Evolutionary conservation across 1,139 yeast genomes (phyloP).

Genomic region (Taiozyma sp.): DNA sequence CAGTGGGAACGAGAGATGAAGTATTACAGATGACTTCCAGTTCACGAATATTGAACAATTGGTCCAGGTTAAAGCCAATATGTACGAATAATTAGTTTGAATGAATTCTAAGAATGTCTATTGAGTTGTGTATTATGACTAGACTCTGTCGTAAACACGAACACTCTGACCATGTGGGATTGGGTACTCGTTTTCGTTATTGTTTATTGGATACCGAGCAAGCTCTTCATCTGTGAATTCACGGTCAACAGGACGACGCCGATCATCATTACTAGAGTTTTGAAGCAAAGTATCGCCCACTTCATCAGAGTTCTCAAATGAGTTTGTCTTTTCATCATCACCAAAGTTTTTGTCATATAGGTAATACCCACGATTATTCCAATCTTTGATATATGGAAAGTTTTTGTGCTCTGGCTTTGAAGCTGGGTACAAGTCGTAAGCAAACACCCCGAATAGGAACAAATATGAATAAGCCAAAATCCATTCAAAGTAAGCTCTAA

Average conservation of each 20-base stretch:
- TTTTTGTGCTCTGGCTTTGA: conserved; percentile 28
- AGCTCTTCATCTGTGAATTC: conserved; percentile 21
- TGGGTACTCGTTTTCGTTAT: conserved; percentile 15
- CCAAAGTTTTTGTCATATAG: conserved; percentile 18
- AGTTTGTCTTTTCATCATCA: neutral
- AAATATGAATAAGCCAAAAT: conserved; percentile 79
- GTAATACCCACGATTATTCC: conserved; percentile 19
- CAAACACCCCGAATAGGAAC: conserved; percentile 54
- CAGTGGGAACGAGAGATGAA: too few relatives aligned
- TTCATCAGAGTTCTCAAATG: neutral
- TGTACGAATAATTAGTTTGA: neutral
- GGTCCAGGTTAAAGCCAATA: too few relatives aligned
- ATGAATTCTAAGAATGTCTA: neutral
- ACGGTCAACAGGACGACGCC: conserved; percentile 7
- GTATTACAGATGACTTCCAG: too few relatives aligned
- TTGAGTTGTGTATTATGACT: too few relatives aligned
- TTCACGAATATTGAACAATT: too few relatives aligned
- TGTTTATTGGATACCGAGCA: conserved; percentile 16
- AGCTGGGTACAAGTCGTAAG: conserved; percentile 68
- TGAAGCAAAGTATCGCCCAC: neutral
- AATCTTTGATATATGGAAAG: conserved; percentile 18
- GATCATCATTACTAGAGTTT: neutral
- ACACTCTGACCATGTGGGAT: conserved; percentile 19
- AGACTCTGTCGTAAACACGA: neutral
- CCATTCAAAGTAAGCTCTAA: conserved; percentile 76